phyloP scores from a whole-genome alignment of 2,329 filamentous ascomycete genomes.

The Botryosphaeria dothidea region DNA sequence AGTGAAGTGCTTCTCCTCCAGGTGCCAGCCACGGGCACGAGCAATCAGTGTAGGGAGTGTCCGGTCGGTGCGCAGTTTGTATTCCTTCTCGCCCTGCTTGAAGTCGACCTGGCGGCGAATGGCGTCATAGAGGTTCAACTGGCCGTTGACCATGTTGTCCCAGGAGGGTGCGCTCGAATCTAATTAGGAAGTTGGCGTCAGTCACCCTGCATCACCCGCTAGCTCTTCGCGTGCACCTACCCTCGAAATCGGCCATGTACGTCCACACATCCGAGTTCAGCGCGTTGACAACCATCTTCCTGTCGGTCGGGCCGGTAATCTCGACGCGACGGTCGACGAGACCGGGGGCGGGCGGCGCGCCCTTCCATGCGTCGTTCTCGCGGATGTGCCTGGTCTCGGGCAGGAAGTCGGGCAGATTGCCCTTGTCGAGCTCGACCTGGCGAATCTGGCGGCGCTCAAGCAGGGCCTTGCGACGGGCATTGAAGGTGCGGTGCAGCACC shows the following conservation, averaged over 20 bases:
- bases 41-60: conserved; percentile 87
- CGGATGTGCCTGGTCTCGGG: conserved; percentile 95
- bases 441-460: conserved; percentile 83
- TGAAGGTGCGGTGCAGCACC: conserved; percentile 93
- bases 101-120: conserved; percentile 94
- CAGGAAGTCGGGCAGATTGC: conserved; percentile 86
- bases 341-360: conserved; percentile 85
- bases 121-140: conserved; percentile 96
- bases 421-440: conserved; percentile 91
- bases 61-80: conserved; percentile 93
- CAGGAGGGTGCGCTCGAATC: conserved; percentile 95
- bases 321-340: conserved; percentile 92
- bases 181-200: conserved; percentile 40
- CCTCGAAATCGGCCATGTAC: conserved; percentile 99
- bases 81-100: conserved; percentile 92
- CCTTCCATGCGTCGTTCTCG: conserved; percentile 91
- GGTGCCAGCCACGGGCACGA: conserved; percentile 93
- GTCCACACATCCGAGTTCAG: conserved; percentile 96
- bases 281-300: conserved; percentile 99
- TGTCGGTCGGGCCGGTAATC: conserved; percentile 94
- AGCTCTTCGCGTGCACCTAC: conserved; percentile 52
- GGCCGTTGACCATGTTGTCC: conserved; percentile 99
- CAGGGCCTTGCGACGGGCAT: conserved; percentile 81
- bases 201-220: background rate
- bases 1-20: conserved; percentile 97